Base-by-base conservation (phyloP, 192 early-diverging fungal species). In the Jimgerdemannia flammicorona region DNA sequence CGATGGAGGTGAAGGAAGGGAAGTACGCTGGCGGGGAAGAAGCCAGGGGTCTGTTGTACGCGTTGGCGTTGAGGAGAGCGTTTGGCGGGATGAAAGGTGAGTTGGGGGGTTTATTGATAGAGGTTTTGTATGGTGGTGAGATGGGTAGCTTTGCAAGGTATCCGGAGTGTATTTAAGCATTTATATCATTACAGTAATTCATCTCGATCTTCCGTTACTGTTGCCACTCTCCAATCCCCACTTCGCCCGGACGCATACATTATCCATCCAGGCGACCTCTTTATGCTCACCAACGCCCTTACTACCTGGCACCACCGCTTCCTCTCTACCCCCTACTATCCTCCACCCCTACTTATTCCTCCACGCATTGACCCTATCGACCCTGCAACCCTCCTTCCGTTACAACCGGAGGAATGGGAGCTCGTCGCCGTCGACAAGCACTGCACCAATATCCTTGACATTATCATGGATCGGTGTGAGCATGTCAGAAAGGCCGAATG, bases 261-360 rank as follows among this genome's bases (percentile, higher is more conserved):
- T 59, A 6, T 59, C 14, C 14, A 59, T 59, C 14, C 49, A 68
- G 67, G 67, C 40, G 67, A 68, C 18, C 19, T 40, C 29, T 14
- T 9, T 68, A 68, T 68, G 67, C 19, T 68, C 29, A 19, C 67
- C 67, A 68, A 68, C 40, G 67, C 67, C 67, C 19, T 68, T 20
- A 68, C 40, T 10, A 9, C 67, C 19, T 68, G 67, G 67, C 40
- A 40, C 40, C 9, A 68, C 40, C 67, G 67, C 7, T 18, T 68
- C 40, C 40, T 41, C 67, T 14, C 19, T 68, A 7, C 7, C 19
- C 67, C 29, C 19, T 9, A 6, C 67, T 40, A 68, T 9, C 19
- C 40, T 7, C 29, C 19, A 4, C 40, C 67, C 9, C 67, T 68
- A 0, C 67, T 68, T 19, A 68, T 68, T 19, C 7, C 67, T 19